Percentiles rank a stretch among this genome's conserved stretches.
Evolutionary conservation across 176 grass and related monocot genomes (phyloP).

Genomic region (Eragrostis curvula): DNA sequence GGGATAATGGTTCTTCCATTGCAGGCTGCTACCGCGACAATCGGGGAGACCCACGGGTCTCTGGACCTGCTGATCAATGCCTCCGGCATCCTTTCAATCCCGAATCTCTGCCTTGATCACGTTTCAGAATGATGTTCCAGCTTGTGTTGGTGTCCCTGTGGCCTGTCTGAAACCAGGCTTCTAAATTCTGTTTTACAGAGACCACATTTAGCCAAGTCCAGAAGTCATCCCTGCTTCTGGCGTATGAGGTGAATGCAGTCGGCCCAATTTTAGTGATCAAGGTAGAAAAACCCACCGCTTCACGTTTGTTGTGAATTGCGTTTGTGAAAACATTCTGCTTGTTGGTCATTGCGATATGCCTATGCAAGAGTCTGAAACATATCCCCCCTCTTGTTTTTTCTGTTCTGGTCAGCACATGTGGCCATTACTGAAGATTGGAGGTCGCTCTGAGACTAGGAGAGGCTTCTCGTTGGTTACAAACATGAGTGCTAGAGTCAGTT

Average conservation of each 20-base stretch:
- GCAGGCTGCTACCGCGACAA: constrained; percentile 62
- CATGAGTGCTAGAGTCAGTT: constrained; percentile 83
- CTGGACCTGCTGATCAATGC: constrained; percentile 86
- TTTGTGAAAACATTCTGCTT: not conserved
- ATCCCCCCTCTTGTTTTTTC: constrained; percentile 1
- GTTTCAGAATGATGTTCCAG: not conserved
- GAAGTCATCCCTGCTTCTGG: constrained; percentile 76
- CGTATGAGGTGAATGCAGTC: constrained; percentile 82
- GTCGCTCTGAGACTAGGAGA: constrained; percentile 48
- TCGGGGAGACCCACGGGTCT: constrained; percentile 62
- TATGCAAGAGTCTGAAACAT: not conserved
- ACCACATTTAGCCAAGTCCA: constrained; percentile 83
- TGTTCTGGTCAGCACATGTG: constrained; percentile 62
- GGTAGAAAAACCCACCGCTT: constrained; percentile 39
- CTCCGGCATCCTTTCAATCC: constrained; percentile 78
- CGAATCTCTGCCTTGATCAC: constrained; percentile 27
- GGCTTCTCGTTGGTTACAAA: constrained; percentile 75
- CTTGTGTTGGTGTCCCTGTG: not conserved
- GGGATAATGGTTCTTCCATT: not conserved
- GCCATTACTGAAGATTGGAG: constrained; percentile 69
- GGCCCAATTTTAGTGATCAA: constrained; percentile 80
- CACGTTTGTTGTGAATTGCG: not conserved
- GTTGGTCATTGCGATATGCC: not conserved
- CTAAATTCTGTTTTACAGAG: constrained; percentile 46
- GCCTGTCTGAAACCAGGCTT: not conserved